Base-by-base conservation (phyloP, 345 rosid species). In the Boechera divaricarpa region DNA sequence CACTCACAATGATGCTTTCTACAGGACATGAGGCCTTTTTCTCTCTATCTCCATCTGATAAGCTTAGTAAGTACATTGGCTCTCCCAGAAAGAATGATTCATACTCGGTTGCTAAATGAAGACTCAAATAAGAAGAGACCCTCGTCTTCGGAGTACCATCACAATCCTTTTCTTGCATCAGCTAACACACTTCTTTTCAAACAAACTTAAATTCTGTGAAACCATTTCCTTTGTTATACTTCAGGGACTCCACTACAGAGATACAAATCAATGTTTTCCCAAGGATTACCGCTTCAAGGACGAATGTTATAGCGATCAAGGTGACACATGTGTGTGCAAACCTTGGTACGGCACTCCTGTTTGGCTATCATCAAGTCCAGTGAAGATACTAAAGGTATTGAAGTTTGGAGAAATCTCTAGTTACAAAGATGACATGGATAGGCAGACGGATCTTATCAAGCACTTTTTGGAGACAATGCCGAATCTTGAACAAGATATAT, bases 181-280 rank as follows among this genome's bases (percentile, higher is more conserved):
- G 21, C 67, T 63, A 45, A 59, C 13, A 29, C 45, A 41, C 31
- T 56, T 29, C 9, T 18, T 42, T 44, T 12, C 51, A 49, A 73
- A 21, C 55, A 52, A 42, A 41, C 47, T 36, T 31, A 21, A 48
- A 6, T 47, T 73, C 44, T 38, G 32, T n/a, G 21, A 28, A n/a
- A 36, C 7, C 18, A 4, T 52, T 51, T 52, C n/a, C 33, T 73
- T 73, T 47, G n/a, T 32, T 51, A 3, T 72, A 10, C 45, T 53
- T 44, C 57, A 74, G 77, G 65, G 57, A 64, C 77, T 74, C 11
- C 65, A 74, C 55, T 65, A 55, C 16, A 33, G 64, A 32, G 71
- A 74, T 64, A 5, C 47, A 44, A 64, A 32, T 54, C 64, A 55
- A 65, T 64, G 78, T 65, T 0, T 2, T 0, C 39, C 44, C 7